Conservation (phyloP, 1,284 basidiomycete species). For the Laetiporus sulphureus region DNA sequence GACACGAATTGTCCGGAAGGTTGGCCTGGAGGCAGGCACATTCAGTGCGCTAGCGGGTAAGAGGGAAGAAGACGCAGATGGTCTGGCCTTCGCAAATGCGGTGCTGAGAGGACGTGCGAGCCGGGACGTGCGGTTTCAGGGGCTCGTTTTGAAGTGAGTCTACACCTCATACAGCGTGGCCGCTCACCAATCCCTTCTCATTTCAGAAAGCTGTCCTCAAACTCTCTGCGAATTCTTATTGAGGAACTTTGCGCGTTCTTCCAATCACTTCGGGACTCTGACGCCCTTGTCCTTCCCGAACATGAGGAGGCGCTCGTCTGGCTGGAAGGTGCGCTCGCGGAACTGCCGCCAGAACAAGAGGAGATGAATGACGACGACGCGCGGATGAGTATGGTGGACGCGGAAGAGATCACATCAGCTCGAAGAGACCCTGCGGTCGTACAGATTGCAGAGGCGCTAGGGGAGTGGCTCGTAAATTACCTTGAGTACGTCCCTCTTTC, state of each 20-base stretch:
- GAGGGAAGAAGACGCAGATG: conserved; percentile 8
- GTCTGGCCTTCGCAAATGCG: conserved; percentile 27
- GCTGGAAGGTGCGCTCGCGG: conserved; percentile 25
- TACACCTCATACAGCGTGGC: background rate
- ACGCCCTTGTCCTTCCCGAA: conserved; percentile 18
- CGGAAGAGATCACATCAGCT: background rate
- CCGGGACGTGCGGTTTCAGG: conserved; percentile 37
- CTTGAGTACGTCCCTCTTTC: conserved; percentile 34
- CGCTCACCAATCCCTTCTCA: conserved; percentile 1
- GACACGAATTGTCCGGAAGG: conserved; percentile 35
- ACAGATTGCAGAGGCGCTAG: conserved; percentile 15
- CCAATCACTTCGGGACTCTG: conserved; percentile 11
- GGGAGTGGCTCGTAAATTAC: conserved; percentile 44
- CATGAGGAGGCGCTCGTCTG: conserved; percentile 32
- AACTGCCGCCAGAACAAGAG: conserved; percentile 12
- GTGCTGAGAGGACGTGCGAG: conserved; percentile 36
- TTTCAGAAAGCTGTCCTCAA: conserved; percentile 43
- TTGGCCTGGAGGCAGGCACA: conserved; percentile 27
- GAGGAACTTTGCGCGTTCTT: conserved; percentile 35
- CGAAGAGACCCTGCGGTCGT: conserved; percentile 5
- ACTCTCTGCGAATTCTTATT: conserved; percentile 34
- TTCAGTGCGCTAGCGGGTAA: background rate
- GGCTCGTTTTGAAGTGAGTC: conserved; percentile 38
- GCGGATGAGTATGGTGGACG: background rate
- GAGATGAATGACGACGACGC: background rate